phyloP scores from a whole-genome alignment of 768 basidiomycete species.

The Termitomyces heimii region DNA sequence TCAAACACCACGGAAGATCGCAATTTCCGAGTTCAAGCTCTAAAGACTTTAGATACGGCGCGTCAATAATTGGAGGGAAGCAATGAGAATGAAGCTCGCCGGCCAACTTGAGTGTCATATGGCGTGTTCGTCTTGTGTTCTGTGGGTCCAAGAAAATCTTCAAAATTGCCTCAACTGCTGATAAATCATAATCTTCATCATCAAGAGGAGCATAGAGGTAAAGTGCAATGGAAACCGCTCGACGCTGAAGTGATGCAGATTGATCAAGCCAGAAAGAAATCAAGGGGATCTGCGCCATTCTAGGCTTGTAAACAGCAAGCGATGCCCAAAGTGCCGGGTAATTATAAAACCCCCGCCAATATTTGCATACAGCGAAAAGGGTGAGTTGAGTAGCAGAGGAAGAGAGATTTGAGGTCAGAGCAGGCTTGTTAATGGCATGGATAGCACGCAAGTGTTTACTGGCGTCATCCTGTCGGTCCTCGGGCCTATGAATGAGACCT shows the following conservation, averaged over 20 bases:
- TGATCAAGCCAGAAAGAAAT: constrained; percentile 3
- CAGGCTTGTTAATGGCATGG: not conserved
- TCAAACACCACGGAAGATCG: not conserved
- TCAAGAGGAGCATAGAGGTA: not conserved
- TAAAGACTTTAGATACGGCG: not conserved
- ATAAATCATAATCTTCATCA: not conserved
- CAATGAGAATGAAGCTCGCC: not conserved
- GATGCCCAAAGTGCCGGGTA: constrained; percentile 3
- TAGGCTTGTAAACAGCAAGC: constrained; percentile 5
- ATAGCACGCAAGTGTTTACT: not conserved
- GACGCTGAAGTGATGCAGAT: not conserved
- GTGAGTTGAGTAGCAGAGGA: constrained; percentile 1
- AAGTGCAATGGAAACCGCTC: not conserved
- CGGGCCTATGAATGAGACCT: not conserved
- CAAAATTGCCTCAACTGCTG: not conserved
- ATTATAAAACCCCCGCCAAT: not conserved
- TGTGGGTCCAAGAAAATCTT: not conserved
- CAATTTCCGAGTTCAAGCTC: not conserved
- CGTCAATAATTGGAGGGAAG: not conserved
- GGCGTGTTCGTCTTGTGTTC: not conserved
- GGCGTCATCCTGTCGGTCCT: not conserved
- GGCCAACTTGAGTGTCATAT: not conserved
- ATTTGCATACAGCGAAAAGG: not conserved
- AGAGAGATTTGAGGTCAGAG: not conserved
- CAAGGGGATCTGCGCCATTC: not conserved